Percentiles rank a stretch among this genome's conserved stretches.
Evolutionary conservation across 2,329 filamentous ascomycete species (phyloP).

Genomic region (Fusarium globosum): DNA sequence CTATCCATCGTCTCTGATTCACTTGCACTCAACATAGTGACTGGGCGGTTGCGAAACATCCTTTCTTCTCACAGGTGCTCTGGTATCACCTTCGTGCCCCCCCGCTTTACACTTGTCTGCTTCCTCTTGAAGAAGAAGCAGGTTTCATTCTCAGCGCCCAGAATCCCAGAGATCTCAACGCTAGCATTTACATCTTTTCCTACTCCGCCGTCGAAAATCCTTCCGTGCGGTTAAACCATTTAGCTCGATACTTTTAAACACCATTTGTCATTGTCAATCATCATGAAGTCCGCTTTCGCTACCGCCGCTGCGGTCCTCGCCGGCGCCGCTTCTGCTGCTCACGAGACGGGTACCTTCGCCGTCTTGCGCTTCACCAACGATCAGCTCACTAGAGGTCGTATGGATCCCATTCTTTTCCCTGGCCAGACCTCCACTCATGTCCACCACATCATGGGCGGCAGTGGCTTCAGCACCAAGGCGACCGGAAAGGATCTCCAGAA

Average conservation of each 20-base stretch:
- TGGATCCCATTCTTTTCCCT: conserved; percentile 76
- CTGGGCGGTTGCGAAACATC: conserved; percentile 37
- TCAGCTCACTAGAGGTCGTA: conserved; percentile 68
- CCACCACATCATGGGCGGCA: conserved; percentile 78
- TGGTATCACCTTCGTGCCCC: conserved; percentile 47
- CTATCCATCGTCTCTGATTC: conserved; percentile 34
- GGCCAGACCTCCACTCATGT: conserved; percentile 70
- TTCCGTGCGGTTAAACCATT: neutral
- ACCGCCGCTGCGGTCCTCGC: conserved; percentile 53
- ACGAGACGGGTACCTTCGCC: conserved; percentile 67
- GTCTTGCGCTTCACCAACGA: conserved; percentile 78
- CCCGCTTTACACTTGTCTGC: conserved; percentile 19
- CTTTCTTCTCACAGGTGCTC: conserved; percentile 50
- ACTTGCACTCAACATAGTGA: conserved; percentile 21
- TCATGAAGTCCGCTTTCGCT: conserved; percentile 52
- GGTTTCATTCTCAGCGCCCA: conserved; percentile 37
- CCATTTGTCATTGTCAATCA: conserved; percentile 10
- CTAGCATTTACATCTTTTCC: conserved; percentile 20
- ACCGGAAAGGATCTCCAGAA: conserved; percentile 67
- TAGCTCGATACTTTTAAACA: conserved; percentile 10
- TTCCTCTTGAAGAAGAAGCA: conserved; percentile 23
- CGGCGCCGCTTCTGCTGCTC: conserved; percentile 51
- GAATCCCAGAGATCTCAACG: conserved; percentile 40
- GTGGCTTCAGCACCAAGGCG: conserved; percentile 71
- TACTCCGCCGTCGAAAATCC: neutral